Conservation (phyloP, 2,329 filamentous ascomycete species). For the Apiospora malaysiana region DNA sequence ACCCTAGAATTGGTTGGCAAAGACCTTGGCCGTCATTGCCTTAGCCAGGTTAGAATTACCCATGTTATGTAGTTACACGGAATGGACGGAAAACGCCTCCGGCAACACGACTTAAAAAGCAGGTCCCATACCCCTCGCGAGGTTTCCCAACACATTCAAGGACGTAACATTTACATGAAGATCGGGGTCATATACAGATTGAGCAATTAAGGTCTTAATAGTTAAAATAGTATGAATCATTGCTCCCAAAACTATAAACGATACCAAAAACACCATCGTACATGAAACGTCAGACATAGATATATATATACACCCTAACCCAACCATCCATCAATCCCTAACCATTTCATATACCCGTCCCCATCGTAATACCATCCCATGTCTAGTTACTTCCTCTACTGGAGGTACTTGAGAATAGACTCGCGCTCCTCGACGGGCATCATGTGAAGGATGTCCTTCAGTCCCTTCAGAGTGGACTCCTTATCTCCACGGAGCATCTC, state of each 20-base stretch:
- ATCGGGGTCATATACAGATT: too few relatives aligned
- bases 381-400: neutral
- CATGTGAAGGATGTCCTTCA: constrained; percentile 17
- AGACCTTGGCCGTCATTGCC: too few relatives aligned
- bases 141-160: too few relatives aligned
- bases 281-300: neutral
- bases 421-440: constrained; percentile 21
- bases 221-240: constrained; percentile 4
- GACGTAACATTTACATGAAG: too few relatives aligned
- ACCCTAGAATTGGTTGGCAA: too few relatives aligned
- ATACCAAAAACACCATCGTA: neutral
- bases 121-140: too few relatives aligned
- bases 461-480: constrained; percentile 8
- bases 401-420: constrained; percentile 11
- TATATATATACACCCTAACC: neutral
- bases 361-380: neutral
- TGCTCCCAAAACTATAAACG: neutral
- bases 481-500: constrained; percentile 3
- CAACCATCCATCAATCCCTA: neutral
- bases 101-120: too few relatives aligned
- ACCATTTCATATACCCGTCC: neutral
- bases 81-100: too few relatives aligned
- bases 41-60: too few relatives aligned
- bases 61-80: too few relatives aligned
- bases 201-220: neutral